phyloP scores from a whole-genome alignment of 306 rosid species.

The Prunus padus region DNA sequence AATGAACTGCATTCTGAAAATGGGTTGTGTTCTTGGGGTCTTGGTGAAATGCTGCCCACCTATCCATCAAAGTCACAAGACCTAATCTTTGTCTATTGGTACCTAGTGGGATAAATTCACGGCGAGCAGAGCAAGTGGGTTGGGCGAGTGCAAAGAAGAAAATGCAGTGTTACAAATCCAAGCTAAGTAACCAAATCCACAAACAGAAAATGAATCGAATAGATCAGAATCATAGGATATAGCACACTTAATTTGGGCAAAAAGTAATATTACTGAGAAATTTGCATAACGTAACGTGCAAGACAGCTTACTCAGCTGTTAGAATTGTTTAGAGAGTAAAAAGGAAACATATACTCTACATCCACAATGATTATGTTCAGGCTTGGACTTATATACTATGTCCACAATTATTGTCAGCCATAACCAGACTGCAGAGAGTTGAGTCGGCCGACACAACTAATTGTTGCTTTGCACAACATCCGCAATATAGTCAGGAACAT shows the following conservation, averaged over 20 bases:
- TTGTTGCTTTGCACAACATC: conserved; percentile 71
- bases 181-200: not conserved
- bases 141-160: not conserved
- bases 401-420: not conserved
- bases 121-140: too few relatives aligned
- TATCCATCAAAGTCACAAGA: too few relatives aligned
- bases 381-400: not conserved
- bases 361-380: conserved; percentile 15
- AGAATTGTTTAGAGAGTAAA: not conserved
- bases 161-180: not conserved
- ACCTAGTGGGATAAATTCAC: not conserved
- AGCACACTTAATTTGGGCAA: not conserved
- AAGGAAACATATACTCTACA: not conserved
- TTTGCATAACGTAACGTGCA: not conserved
- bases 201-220: not conserved
- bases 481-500: conserved; percentile 84
- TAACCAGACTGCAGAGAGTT: conserved; percentile 3
- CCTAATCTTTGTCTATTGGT: not conserved
- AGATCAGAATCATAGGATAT: not conserved
- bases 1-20: too few relatives aligned
- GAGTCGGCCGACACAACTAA: conserved; percentile 29
- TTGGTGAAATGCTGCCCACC: too few relatives aligned
- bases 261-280: not conserved
- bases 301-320: not conserved
- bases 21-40: too few relatives aligned